A percentile compares a stretch with the other conserved stretches of the same genome.
These are phyloP conservation scores for Trichoderma aggressivum DNA, from an alignment of 2,329 filamentous ascomycete species.

Conservation along the genomic window DNA sequence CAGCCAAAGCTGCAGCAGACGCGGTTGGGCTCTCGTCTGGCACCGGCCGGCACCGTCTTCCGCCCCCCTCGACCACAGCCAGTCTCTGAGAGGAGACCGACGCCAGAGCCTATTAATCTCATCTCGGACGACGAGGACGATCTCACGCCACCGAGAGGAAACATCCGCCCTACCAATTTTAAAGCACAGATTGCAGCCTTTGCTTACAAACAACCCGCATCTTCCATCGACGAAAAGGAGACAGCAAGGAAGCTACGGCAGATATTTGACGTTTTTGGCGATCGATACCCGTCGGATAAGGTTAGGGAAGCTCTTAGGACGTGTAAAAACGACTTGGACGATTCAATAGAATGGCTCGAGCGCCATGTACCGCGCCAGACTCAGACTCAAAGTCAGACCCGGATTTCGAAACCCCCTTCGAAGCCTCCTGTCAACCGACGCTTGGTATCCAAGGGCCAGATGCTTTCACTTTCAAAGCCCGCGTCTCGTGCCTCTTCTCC, in stretches of 20 bases:
- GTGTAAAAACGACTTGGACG: slow-evolving; percentile 36
- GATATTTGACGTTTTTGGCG: slow-evolving; percentile 36
- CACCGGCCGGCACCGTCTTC: slow-evolving; percentile 72
- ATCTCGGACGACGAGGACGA: slow-evolving; percentile 51
- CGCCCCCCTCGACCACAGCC: slow-evolving; percentile 42
- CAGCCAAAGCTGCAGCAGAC: slow-evolving; percentile 36
- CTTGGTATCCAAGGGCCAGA: slow-evolving; percentile 31
- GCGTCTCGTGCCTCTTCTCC: slow-evolving; percentile 1
- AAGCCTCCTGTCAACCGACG: slow-evolving; percentile 23
- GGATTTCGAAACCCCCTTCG: slow-evolving; percentile 17
- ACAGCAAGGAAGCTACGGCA: slow-evolving; percentile 36
- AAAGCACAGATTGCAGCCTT: slow-evolving; percentile 39
- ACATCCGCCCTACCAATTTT: slow-evolving; percentile 60
- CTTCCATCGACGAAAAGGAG: slow-evolving; percentile 34
- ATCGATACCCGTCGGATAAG: slow-evolving; percentile 29
- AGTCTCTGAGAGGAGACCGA: slow-evolving; percentile 34
- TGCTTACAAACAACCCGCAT: slow-evolving; percentile 44
- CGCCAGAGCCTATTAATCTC: slow-evolving; percentile 44
- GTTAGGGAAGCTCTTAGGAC: slow-evolving; percentile 34
- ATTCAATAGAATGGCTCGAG: slow-evolving; percentile 34
- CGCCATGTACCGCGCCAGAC: slow-evolving; percentile 16
- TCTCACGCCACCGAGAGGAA: slow-evolving; percentile 52
- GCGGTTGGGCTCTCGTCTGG: slow-evolving; percentile 57
- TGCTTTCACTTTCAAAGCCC: slow-evolving; percentile 22
- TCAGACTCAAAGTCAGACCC: not conserved